These are phyloP conservation scores for Corchorus capsularis DNA, from an alignment of 345 rosid genomes.

Conservation along the genomic window DNA sequence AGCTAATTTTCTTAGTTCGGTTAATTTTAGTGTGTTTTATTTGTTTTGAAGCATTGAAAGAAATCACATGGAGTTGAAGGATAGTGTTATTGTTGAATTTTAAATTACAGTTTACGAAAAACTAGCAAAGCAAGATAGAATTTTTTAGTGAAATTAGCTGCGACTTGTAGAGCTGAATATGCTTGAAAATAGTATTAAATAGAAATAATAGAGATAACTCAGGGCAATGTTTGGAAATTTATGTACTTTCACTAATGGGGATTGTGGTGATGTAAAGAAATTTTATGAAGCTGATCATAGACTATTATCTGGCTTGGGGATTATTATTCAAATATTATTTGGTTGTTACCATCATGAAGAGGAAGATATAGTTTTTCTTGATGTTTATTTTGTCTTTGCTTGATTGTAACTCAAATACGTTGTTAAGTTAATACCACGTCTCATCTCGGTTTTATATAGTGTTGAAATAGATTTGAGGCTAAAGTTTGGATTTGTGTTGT, in stretches of 20 bases:
- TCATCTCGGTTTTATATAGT: not conserved
- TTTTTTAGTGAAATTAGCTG: too few relatives aligned
- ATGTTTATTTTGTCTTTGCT: not conserved
- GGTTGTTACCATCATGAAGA: not conserved
- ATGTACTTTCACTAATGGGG: not conserved
- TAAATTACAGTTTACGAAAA: too few relatives aligned
- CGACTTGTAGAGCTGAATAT: too few relatives aligned
- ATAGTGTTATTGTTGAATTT: too few relatives aligned
- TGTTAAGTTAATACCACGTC: not conserved
- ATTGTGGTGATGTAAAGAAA: not conserved
- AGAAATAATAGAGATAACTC: too few relatives aligned
- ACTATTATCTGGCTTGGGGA: not conserved
- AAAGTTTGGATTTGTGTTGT: not conserved
- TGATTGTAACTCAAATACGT: not conserved
- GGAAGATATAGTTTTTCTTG: not conserved
- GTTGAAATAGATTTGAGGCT: not conserved
- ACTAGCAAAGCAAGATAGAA: too few relatives aligned
- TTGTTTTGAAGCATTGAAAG: too few relatives aligned
- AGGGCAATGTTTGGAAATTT: constrained; percentile 6
- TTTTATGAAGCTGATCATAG: not conserved
- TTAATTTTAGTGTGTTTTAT: too few relatives aligned
- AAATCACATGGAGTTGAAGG: too few relatives aligned
- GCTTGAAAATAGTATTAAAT: too few relatives aligned
- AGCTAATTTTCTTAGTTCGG: too few relatives aligned
- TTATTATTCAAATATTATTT: not conserved